phyloP scores from a whole-genome alignment of 1,139 yeast species.

The Pichia norvegensis region DNA sequence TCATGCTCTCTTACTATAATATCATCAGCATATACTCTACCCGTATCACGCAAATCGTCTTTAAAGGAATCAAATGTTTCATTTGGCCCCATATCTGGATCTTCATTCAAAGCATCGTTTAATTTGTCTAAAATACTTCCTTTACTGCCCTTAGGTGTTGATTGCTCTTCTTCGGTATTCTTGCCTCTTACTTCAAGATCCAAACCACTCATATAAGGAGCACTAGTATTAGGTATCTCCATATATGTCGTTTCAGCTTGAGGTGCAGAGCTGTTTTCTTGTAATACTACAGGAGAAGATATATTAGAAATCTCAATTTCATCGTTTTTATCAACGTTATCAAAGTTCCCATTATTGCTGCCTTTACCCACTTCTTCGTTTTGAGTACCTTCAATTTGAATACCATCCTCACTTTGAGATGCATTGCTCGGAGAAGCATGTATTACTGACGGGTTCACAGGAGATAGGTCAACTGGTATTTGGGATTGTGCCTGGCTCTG shows the following conservation, averaged over 20 bases:
- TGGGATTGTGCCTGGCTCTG: conserved; percentile 5
- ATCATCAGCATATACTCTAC: neutral
- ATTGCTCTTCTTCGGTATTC: neutral
- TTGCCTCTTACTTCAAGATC: conserved; percentile 2
- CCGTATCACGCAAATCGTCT: neutral
- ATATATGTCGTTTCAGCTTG: neutral
- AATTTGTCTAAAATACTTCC: neutral
- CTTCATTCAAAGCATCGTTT: neutral
- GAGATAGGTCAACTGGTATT: conserved; percentile 1
- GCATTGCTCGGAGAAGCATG: neutral
- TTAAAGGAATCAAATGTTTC: neutral
- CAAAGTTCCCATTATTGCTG: neutral
- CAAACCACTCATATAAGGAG: conserved; percentile 6
- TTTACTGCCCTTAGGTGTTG: neutral
- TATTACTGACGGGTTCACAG: neutral
- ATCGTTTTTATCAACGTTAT: neutral
- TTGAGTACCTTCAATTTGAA: conserved; percentile 4
- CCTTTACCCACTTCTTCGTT: neutral
- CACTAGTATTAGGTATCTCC: conserved; percentile 14
- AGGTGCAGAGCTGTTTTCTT: neutral
- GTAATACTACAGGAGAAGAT: conserved; percentile 4
- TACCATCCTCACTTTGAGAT: neutral
- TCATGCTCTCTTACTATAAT: neutral
- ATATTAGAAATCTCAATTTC: neutral
- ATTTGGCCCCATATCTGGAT: neutral